Base-by-base conservation (phyloP, 2,329 filamentous ascomycete genomes). In the Geosmithia morbida region DNA sequence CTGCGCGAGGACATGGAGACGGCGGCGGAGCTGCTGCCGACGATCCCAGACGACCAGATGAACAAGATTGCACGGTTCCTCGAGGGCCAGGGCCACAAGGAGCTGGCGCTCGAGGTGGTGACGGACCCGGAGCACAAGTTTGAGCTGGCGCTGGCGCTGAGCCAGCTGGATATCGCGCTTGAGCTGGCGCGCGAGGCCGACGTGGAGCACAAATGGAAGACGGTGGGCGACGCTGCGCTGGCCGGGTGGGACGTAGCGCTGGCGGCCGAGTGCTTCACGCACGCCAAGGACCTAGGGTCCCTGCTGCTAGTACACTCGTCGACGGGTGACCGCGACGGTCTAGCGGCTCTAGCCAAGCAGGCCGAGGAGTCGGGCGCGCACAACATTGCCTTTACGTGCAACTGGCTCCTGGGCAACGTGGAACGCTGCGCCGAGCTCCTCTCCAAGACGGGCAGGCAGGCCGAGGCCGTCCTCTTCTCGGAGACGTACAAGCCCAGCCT, bases 1-100 rank as follows among this genome's bases (percentile, higher is more conserved):
- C 79, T 98, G 17, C 85, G 92, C 49, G 89, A 85, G 46, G 92
- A 98, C 57, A 83, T 97, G 72, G 92, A 97, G 53, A 79, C 87
- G 14, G 92, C 92, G 0, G 82, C 84, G 10, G 88, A 94, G 61
- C 74, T 96, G 52, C 78, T 98, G 16, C 72, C 79, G 4, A 83
- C 83, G 18, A 89, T 98, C 39, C 88, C 90, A 0, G 70, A 81
- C n/a, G 87, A 94, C 53, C 88, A 98, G 64, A 85, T 95, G 65
- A 96, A 95, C 74, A 97, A 97, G 71, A 94, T 98, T 56, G 92
- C 92, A 3, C 83, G 92, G 19, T 98, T 98, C 74, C 74, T 98
- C 47, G 92, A 97, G 65, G 92, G 92, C 2, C 92, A 98, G 66
- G 90, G 90, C 41, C 87, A 95, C 68, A 97, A 97, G 67, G 90